Conservation (phyloP, 2,329 filamentous ascomycete genomes). For the Dryadomyces quercivorus region DNA sequence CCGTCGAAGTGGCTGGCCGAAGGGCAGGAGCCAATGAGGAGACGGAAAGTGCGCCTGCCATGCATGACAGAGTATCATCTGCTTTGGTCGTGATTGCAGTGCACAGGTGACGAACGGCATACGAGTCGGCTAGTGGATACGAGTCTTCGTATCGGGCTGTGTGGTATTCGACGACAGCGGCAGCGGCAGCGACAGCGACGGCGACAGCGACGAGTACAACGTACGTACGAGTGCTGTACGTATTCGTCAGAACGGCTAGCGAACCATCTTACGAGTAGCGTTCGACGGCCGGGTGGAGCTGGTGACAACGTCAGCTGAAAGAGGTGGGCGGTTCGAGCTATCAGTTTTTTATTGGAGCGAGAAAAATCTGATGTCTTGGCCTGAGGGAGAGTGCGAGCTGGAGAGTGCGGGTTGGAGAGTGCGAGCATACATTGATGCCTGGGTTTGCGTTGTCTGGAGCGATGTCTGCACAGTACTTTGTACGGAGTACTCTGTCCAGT, state of each 20-base stretch:
- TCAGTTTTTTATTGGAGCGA: too few species aligned
- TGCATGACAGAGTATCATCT: background rate
- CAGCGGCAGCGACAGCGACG: too few species aligned
- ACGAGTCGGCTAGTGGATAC: too few species aligned
- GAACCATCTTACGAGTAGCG: background rate
- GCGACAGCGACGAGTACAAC: background rate
- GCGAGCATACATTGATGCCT: too few species aligned
- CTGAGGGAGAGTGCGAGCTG: too few species aligned
- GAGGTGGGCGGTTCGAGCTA: background rate
- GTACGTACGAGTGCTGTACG: background rate
- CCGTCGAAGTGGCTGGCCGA: background rate
- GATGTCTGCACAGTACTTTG: too few species aligned
- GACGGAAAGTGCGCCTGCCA: too few species aligned
- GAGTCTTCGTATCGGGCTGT: background rate
- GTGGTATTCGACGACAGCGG: background rate
- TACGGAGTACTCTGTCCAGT: too few species aligned
- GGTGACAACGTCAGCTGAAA: background rate
- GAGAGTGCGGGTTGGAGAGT: too few species aligned
- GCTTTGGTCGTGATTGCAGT: background rate
- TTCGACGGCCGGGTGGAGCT: background rate
- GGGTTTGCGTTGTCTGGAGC: too few species aligned
- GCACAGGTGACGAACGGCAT: background rate
- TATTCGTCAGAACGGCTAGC: conserved; percentile 4
- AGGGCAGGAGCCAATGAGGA: background rate
- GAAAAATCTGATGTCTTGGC: background rate